Conservation (phyloP, 257 asterid genomes). For the Solanum acaule region DNA sequence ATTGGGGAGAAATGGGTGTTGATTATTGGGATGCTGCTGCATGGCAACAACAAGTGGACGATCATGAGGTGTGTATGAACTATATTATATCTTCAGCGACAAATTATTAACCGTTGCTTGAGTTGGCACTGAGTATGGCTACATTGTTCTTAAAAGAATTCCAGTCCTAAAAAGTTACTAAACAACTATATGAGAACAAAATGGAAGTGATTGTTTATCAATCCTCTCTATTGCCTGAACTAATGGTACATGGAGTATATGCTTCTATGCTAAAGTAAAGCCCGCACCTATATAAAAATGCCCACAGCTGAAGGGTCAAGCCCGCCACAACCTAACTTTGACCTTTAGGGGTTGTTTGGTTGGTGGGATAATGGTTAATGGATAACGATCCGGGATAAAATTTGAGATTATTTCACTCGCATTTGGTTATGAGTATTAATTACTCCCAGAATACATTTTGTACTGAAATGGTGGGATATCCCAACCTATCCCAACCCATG, state of each 20-base stretch:
- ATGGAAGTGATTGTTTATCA: background rate
- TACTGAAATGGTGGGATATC: background rate
- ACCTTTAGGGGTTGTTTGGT: background rate
- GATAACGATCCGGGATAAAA: background rate
- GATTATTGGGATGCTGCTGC: conserved; percentile 66
- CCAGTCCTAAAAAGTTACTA: background rate
- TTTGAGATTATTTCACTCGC: background rate
- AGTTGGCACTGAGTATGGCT: background rate
- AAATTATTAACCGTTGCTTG: background rate
- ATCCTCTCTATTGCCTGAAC: background rate
- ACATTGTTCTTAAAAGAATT: background rate
- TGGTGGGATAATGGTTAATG: background rate
- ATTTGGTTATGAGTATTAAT: background rate
- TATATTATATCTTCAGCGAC: background rate
- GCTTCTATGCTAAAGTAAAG: background rate
- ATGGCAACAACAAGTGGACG: conserved; percentile 40
- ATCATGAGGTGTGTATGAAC: conserved; percentile 52
- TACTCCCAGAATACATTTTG: background rate
- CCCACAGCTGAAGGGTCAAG: background rate
- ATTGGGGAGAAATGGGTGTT: conserved; percentile 69
- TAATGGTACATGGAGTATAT: background rate
- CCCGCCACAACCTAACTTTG: background rate
- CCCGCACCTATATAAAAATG: background rate
- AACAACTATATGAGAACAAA: background rate
- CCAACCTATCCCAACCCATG: background rate